Evolutionary conservation across 257 asterid genomes (phyloP).

Genomic region (Salvia rosmarinus): DNA sequence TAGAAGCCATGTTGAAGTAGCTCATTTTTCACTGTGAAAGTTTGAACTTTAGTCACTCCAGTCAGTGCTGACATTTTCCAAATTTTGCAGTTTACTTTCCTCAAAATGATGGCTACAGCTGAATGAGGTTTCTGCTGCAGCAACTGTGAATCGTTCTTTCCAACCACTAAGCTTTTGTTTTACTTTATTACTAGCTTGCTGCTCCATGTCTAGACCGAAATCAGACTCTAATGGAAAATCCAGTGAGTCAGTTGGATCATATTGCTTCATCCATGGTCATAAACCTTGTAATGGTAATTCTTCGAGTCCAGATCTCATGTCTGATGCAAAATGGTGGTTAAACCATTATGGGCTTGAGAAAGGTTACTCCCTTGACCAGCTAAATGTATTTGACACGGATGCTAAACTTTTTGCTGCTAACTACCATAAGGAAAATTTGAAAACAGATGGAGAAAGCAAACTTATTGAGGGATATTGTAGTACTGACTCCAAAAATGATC

Average conservation of each 20-base stretch:
- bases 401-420: not conserved
- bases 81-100: slow-evolving; percentile 20
- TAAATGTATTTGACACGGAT: slow-evolving; percentile 41
- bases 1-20: no score
- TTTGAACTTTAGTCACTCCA: slow-evolving; percentile 3
- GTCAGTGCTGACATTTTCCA: not conserved
- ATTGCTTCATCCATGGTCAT: slow-evolving; percentile 37
- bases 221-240: slow-evolving; percentile 40
- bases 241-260: slow-evolving; percentile 44
- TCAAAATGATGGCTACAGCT: slow-evolving; percentile 29
- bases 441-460: slow-evolving; percentile 40
- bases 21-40: no score
- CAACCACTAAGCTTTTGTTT: not conserved
- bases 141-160: slow-evolving; percentile 3
- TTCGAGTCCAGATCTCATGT: slow-evolving; percentile 32
- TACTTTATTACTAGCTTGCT: slow-evolving; percentile 29
- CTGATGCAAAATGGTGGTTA: slow-evolving; percentile 43
- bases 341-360: slow-evolving; percentile 35
- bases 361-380: slow-evolving; percentile 32
- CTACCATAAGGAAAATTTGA: slow-evolving; percentile 28
- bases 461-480: slow-evolving; percentile 52
- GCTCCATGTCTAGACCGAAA: slow-evolving; percentile 48
- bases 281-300: slow-evolving; percentile 36
- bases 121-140: slow-evolving; percentile 23
- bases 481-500: slow-evolving; percentile 38